Conservation (phyloP, 2,329 filamentous ascomycete species). For the Magnaporthiopsis rhizophila region DNA sequence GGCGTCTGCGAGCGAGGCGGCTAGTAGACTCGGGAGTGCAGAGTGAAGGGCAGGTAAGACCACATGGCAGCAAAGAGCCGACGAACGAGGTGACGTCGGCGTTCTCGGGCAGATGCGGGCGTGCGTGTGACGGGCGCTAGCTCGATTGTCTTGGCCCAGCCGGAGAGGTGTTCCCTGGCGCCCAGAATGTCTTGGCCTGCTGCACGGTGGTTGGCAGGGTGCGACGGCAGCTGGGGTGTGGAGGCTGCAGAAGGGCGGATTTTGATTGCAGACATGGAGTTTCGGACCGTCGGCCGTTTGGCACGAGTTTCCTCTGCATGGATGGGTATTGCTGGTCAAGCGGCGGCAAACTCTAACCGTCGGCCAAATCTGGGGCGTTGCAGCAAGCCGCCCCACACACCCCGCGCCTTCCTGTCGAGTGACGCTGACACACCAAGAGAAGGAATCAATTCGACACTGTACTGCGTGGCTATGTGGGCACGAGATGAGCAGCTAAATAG, state of each 20-base stretch:
- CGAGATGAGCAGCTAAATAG: neutral
- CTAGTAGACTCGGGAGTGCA: neutral
- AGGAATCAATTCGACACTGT: too few species aligned
- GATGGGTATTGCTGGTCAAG: neutral
- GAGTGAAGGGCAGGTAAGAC: neutral
- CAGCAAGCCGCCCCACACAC: neutral
- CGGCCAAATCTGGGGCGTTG: neutral
- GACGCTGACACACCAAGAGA: too few species aligned
- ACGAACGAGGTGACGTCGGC: neutral
- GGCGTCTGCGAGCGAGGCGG: neutral
- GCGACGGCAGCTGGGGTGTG: neutral
- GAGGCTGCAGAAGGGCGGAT: neutral
- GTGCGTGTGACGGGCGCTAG: neutral
- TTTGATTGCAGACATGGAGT: conserved; percentile 14
- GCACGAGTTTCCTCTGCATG: neutral
- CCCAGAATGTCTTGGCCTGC: neutral
- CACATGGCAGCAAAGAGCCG: neutral
- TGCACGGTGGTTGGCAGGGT: neutral
- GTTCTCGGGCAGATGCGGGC: neutral
- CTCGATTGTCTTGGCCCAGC: neutral
- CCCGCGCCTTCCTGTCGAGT: neutral
- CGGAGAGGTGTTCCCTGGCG: neutral
- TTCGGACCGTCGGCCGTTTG: conserved; percentile 20
- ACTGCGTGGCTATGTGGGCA: neutral
- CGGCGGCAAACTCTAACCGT: too few species aligned